Evolutionary conservation across 1,139 yeast genomes (phyloP).

Genomic region (Zygosaccharomyces pseudobailii): DNA sequence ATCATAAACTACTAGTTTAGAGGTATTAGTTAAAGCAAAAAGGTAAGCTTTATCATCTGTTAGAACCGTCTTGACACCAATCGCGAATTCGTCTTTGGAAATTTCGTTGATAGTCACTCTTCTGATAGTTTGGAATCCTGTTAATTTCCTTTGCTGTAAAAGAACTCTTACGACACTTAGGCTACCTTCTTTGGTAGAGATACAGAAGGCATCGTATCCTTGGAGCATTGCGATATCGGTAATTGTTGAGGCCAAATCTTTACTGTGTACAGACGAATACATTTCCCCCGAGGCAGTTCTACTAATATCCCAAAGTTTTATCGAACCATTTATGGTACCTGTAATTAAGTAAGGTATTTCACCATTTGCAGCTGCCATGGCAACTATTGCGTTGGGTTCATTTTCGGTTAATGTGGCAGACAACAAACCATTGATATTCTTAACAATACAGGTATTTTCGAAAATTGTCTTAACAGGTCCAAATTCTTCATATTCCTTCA

Average conservation of each 20-base stretch:
- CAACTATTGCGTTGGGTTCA: slow-evolving; percentile 44
- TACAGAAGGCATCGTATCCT: slow-evolving; percentile 62
- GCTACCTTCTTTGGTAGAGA: slow-evolving; percentile 61
- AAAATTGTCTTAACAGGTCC: slow-evolving; percentile 39
- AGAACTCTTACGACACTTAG: slow-evolving; percentile 57
- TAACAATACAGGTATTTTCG: slow-evolving; percentile 24
- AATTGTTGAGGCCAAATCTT: slow-evolving; percentile 47
- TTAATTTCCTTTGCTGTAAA: slow-evolving; percentile 35
- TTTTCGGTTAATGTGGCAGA: slow-evolving; percentile 61
- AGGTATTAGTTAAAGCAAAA: slow-evolving; percentile 49
- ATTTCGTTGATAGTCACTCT: slow-evolving; percentile 29
- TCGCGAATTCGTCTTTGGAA: slow-evolving; percentile 42
- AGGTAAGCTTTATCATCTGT: slow-evolving; percentile 37
- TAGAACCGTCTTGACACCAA: slow-evolving; percentile 40
- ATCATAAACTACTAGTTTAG: slow-evolving; percentile 54
- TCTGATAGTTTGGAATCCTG: slow-evolving; percentile 34
- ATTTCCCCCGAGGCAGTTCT: slow-evolving; percentile 63
- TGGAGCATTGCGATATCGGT: slow-evolving; percentile 50
- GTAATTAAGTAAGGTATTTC: slow-evolving; percentile 66
- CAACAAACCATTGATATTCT: slow-evolving; percentile 44
- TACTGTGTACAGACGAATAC: slow-evolving; percentile 50
- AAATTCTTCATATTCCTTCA: slow-evolving; percentile 66
- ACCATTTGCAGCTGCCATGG: slow-evolving; percentile 53
- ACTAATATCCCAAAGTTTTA: slow-evolving; percentile 74
- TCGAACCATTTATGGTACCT: slow-evolving; percentile 67